Evolutionary conservation across 257 asterid genomes (phyloP).

Genomic region (Solanum medicagineum): DNA sequence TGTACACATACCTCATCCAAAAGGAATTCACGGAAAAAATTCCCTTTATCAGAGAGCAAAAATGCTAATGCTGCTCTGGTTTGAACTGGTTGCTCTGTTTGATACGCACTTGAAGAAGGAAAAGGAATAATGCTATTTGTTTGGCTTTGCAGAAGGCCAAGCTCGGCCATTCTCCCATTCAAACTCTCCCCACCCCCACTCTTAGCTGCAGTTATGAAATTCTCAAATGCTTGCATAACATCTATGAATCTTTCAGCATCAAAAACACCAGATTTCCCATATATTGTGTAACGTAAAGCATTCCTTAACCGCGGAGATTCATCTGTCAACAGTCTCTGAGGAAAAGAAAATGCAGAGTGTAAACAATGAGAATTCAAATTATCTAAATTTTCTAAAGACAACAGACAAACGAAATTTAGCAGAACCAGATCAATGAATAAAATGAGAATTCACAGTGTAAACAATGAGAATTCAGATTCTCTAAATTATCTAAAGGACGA

Average conservation of each 20-base stretch:
- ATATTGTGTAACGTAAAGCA: conserved; percentile 89
- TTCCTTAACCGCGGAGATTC: conserved; percentile 87
- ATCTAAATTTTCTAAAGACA: background rate
- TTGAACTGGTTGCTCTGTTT: conserved; percentile 54
- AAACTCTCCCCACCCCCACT: conserved; percentile 96
- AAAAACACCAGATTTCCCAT: conserved; percentile 88
- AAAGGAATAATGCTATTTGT: conserved; percentile 33
- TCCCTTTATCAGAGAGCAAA: conserved; percentile 85
- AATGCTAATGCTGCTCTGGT: conserved; percentile 92
- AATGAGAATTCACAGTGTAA: background rate
- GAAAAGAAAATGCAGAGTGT: background rate
- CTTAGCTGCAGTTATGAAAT: conserved; percentile 89
- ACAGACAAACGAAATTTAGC: background rate
- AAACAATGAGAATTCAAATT: background rate
- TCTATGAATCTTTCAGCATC: conserved; percentile 97
- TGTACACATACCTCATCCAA: conserved; percentile 72
- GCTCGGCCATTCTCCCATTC: conserved; percentile 98
- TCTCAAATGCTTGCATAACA: conserved; percentile 99
- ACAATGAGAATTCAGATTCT: background rate
- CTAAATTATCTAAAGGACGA: background rate
- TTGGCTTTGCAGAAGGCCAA: conserved; percentile 59
- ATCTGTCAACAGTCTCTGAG: conserved; percentile 88
- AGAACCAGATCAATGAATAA: background rate
- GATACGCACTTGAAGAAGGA: conserved; percentile 25
- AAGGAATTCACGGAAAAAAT: conserved; percentile 86